Evolutionary conservation across 2,329 filamentous ascomycete species (phyloP).

Genomic region (Fusarium concolor): DNA sequence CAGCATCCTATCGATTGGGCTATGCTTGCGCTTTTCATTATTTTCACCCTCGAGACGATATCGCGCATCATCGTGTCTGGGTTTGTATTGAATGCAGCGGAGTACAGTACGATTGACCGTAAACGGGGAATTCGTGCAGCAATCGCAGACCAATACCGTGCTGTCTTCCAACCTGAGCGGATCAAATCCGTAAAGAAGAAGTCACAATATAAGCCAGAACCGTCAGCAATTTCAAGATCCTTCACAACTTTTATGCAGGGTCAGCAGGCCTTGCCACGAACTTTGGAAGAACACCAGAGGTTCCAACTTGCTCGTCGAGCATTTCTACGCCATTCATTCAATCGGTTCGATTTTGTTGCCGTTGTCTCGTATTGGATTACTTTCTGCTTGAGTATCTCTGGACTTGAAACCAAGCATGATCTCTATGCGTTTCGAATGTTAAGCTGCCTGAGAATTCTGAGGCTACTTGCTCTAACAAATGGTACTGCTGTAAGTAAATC

Average conservation of each 20-base stretch:
- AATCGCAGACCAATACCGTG: conserved; percentile 79
- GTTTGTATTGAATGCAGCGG: conserved; percentile 87
- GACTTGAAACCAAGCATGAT: conserved; percentile 76
- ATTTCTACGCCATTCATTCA: conserved; percentile 95
- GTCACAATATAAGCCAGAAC: conserved; percentile 59
- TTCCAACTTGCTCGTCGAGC: conserved; percentile 88
- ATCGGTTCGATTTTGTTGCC: conserved; percentile 92
- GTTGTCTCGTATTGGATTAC: conserved; percentile 96
- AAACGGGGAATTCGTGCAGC: conserved; percentile 79
- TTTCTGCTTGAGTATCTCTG: conserved; percentile 77
- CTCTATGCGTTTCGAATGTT: conserved; percentile 96
- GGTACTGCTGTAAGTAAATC: conserved; percentile 80
- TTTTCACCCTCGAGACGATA: conserved; percentile 89
- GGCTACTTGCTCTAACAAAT: conserved; percentile 90
- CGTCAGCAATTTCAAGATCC: conserved; percentile 77
- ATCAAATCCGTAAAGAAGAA: conserved; percentile 72
- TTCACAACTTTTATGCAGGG: conserved; percentile 83
- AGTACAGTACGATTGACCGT: conserved; percentile 91
- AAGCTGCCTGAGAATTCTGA: conserved; percentile 91
- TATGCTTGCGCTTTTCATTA: conserved; percentile 82
- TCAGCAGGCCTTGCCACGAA: conserved; percentile 67
- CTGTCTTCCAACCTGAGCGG: conserved; percentile 84
- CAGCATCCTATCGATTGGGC: conserved; percentile 78
- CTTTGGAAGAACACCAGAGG: conserved; percentile 81
- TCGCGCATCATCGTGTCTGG: conserved; percentile 93